Base-by-base conservation (phyloP, 208 protist species). In the Novymonas esmeraldas region DNA sequence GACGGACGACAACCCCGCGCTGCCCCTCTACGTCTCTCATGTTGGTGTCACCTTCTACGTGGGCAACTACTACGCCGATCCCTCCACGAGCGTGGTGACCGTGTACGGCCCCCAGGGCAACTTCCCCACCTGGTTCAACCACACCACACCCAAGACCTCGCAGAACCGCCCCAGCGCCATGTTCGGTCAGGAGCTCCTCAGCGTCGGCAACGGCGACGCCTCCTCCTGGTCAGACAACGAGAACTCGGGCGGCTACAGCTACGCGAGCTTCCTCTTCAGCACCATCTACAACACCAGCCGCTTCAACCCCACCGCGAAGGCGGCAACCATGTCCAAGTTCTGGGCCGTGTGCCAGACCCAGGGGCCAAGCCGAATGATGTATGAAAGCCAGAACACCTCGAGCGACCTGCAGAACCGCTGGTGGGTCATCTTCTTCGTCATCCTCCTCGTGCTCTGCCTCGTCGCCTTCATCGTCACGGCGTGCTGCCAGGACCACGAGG, bases 401-500 rank as follows among this genome's bases (percentile, higher is more conserved):
- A 69, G 66, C n/a, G 29, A 31, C 4, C 34, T 76, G 50, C 58
- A 77, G 63, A 11, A 58, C 48, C 48, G 41, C 31, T 84, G 79
- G 79, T 84, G 79, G 79, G 38, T 66, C 14, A 64, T 78, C 62
- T 80, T 56, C 58, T 54, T 80, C 18, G 26, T 64, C 5, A n/a
- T 81, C 7, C 42, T 78, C 26, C 70, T 77, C 57, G 60, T 80
- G 5, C 45, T 74, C 3, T 65, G 41, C 49, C 34, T 78, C 33
- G 38, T 84, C 44, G 33, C 44, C 42, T 81, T 84, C 42, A 26
- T 78, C 28, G 22, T 81, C 6, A 42, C 63, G n/a, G 61, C 52
- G 39, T 38, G 36, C 42, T 84, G 79, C 66, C 79, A 84, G 58
- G 79, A 84, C 31, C 54, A 70, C 48, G 79, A 84, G 60, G 67